A percentile compares a stretch with the other conserved stretches of the same genome.
Conservation (phyloP, 495 filamentous ascomycete genomes). For the Immersiella caudata region DNA sequence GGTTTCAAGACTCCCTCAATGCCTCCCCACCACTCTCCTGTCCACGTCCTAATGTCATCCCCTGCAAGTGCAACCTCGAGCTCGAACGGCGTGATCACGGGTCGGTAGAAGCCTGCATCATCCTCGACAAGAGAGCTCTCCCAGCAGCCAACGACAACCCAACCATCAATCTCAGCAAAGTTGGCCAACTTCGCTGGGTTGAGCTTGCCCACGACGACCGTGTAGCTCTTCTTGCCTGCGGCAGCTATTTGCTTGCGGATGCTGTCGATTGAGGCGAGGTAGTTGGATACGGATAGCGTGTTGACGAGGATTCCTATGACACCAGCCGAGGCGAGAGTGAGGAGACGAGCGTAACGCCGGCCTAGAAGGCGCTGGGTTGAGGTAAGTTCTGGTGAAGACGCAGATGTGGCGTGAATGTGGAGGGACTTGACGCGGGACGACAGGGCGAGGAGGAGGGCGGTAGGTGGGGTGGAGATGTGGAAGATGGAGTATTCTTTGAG, state of each 20-base stretch:
- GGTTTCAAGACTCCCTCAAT: constrained; percentile 58
- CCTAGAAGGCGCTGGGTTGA: constrained; percentile 61
- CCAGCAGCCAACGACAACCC: constrained; percentile 98
- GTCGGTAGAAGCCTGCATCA: constrained; percentile 76
- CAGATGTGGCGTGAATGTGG: constrained; percentile 70
- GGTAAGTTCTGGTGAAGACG: constrained; percentile 46
- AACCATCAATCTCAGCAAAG: constrained; percentile 90
- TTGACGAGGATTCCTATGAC: constrained; percentile 95
- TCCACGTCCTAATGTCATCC: constrained; percentile 74
- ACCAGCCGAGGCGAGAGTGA: constrained; percentile 74
- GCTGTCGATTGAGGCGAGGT: constrained; percentile 75
- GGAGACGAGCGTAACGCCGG: constrained; percentile 84
- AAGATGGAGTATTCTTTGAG: constrained; percentile 78
- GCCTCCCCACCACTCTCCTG: constrained; percentile 74
- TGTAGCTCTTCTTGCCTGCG: constrained; percentile 90
- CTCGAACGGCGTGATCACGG: constrained; percentile 92
- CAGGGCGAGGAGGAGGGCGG: constrained; percentile 82
- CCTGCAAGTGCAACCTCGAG: constrained; percentile 70
- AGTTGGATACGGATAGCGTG: constrained; percentile 88
- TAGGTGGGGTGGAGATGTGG: constrained; percentile 85
- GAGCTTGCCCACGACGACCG: constrained; percentile 93
- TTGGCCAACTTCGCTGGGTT: constrained; percentile 97
- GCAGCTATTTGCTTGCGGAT: constrained; percentile 69
- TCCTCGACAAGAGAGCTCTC: constrained; percentile 88
- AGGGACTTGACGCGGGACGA: constrained; percentile 77